A percentile compares a stretch with the other conserved stretches of the same genome.
These are phyloP conservation scores for Talaromyces sp. DNA, from an alignment of 2,329 filamentous ascomycete species.

Conservation along the genomic window DNA sequence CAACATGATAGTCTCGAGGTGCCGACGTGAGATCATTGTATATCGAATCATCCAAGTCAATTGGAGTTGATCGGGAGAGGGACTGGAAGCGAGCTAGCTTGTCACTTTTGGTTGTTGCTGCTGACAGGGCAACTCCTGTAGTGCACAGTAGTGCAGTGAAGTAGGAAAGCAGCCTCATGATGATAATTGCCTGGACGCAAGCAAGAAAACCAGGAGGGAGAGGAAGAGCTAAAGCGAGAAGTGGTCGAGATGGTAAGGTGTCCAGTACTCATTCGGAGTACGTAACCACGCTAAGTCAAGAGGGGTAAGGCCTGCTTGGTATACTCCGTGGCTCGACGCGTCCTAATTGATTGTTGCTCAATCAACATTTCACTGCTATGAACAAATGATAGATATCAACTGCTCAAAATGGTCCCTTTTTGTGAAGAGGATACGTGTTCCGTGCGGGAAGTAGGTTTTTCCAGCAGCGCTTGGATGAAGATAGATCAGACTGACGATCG, in stretches of 20 bases:
- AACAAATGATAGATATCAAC: background rate
- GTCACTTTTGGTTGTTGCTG: slow-evolving; percentile 57
- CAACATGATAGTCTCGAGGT: slow-evolving; percentile 79
- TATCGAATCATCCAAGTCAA: slow-evolving; percentile 72
- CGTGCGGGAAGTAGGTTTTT: slow-evolving; percentile 25
- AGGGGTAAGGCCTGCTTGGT: background rate
- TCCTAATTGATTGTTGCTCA: background rate
- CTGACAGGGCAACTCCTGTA: slow-evolving; percentile 28
- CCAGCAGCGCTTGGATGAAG: background rate
- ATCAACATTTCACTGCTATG: background rate
- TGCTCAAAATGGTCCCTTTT: background rate
- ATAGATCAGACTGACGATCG: background rate
- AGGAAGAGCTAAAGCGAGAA: background rate
- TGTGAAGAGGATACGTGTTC: slow-evolving; percentile 14
- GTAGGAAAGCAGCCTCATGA: slow-evolving; percentile 32
- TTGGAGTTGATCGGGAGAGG: slow-evolving; percentile 63
- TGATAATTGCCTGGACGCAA: background rate
- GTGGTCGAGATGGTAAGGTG: slow-evolving; percentile 9
- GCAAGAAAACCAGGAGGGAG: background rate
- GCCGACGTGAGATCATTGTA: slow-evolving; percentile 73
- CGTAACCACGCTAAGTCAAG: background rate
- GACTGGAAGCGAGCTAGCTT: slow-evolving; percentile 69
- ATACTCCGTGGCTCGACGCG: slow-evolving; percentile 2
- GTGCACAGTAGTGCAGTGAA: slow-evolving; percentile 41
- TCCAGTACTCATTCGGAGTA: slow-evolving; percentile 1